Evolutionary conservation across 2,329 filamentous ascomycete genomes (phyloP), one percentile per base, ranked within the genome.

Genomic region (Knoxdaviesia proteae): DNA sequence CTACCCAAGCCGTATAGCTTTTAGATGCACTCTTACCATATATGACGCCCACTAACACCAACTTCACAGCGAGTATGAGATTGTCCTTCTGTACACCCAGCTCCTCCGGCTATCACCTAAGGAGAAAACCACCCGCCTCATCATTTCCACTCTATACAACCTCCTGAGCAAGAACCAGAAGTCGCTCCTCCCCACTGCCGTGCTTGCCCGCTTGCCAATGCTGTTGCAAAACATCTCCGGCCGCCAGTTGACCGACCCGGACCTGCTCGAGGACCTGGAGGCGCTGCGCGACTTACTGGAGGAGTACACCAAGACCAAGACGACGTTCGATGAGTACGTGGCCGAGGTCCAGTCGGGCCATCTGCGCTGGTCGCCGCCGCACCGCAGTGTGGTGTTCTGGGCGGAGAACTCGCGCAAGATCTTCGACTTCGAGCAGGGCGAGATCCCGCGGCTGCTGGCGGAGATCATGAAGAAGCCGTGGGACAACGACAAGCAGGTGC

Each of bases 71-170:
- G 87, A 94, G 60, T 84, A 94, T 61, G 87, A 96, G 54, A 80
- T 96, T 50, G 71, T 96, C 48, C 71, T 86, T 39, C 73, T 96
- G 38, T 94, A 94, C 59, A 86, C 83, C n/a, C 82, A 92, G 50
- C 77, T 98, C 35, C 69, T 98, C 44, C 80, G 86, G 43, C 68
- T 94, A 37, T 96, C 90, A 2, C 87, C 88, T 38, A 98, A 98
- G 60, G 90, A 96, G 58, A 98, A 98, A 68, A 96, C 88, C 1
- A 96, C 88, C 1, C 78, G 90, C 32, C 71, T 98, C 43, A 74
- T 94, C 39, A 70, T 96, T 38, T 86, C 86, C 7, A 94, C 88
- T 6, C 71, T 98, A 36, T 73, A 80, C 57, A 96, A 94, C 61
- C 76, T 98, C 38, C 74, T 94, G 35, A 64, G 65, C 38, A 64